Percentiles rank a stretch among this genome's conserved stretches.
Conservation (phyloP, 345 rosid genomes). For the Acer yangbiense region DNA sequence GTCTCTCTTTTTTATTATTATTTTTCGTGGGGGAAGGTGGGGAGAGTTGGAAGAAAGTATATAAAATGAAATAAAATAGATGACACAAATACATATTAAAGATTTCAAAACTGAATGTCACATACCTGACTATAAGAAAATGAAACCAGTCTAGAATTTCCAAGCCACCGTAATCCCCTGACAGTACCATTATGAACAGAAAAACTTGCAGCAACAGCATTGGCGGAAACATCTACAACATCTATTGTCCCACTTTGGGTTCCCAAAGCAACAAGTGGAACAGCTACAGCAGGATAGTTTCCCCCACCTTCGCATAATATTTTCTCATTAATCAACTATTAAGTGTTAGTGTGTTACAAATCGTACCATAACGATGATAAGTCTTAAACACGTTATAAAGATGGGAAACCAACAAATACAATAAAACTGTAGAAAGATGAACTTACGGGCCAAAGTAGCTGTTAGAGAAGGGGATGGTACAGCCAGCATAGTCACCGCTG, state of each 20-base stretch:
- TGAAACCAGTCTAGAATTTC: constrained; percentile 95
- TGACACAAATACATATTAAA: constrained; percentile 1
- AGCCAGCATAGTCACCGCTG: constrained; percentile 87
- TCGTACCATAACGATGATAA: constrained; percentile 10
- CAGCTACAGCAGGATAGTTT: constrained; percentile 85
- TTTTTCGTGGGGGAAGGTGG: background rate
- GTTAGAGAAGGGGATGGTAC: constrained; percentile 94
- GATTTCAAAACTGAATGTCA: background rate
- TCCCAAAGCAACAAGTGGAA: constrained; percentile 98
- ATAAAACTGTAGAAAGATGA: constrained; percentile 27
- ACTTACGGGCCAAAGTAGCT: constrained; percentile 94
- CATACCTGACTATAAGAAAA: constrained; percentile 80
- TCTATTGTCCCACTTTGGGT: constrained; percentile 90
- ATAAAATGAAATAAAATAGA: background rate
- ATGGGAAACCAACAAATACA: constrained; percentile 16
- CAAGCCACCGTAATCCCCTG: constrained; percentile 96
- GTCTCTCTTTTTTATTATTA: background rate
- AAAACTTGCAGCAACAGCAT: constrained; percentile 86
- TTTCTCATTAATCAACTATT: constrained; percentile 26
- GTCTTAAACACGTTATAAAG: background rate
- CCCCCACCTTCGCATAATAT: constrained; percentile 76
- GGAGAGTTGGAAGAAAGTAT: background rate
- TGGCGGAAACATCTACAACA: constrained; percentile 89
- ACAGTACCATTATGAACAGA: constrained; percentile 74
- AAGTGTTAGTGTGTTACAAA: constrained; percentile 11